Evolutionary conservation across 2,329 filamentous ascomycete genomes (phyloP), one percentile per base, ranked within the genome.

Genomic region (Alternaria sp.): DNA sequence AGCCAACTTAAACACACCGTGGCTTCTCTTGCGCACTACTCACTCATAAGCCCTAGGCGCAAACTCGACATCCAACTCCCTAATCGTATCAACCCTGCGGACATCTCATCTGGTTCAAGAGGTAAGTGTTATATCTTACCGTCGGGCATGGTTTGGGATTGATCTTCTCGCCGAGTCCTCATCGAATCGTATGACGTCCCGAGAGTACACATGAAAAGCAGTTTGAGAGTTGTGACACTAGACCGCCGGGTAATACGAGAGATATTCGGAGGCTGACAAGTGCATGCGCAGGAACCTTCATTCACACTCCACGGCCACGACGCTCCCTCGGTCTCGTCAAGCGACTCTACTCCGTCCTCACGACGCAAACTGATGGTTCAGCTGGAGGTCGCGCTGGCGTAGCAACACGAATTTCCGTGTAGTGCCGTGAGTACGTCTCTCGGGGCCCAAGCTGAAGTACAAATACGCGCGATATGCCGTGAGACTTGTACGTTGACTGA

Each of bases 1-100:
- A 37, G 33, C 33, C 33, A 37, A 37, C 33, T 3, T n/a, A 37
- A 37, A 37, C 33, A 37, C 37, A 41, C n/a, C 37, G 37, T 41
- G 37, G 37, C 33, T 4, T 18, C 37, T 41, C 37, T 41, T 41
- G 37, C 8, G 15, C 37, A 41, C 37, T 18, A 5, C 20, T 56
- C 64, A 75, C 43, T 69, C 64, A 64, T 77, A 78, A 6, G 60
- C 68, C 37, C 67, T 67, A 11, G 71, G 71, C 49, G 73, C 71
- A 65, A 72, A 71, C 51, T 75, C 66, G 18, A 75, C 26, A 50
- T 66, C 66, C 64, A 74, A 64, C 5, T 65, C 67, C 54, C 43
- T 66, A 8, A 77, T 57, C 9, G 74, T 75, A 53, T 76, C n/a
- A n/a, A 5, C 37, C 37, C 37, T 18, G 37, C n/a, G n/a, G 37